Evolutionary conservation across 2,329 filamentous ascomycete species (phyloP), one percentile per base, ranked within the genome.

Genomic region (Alternaria hordeiaustralica): DNA sequence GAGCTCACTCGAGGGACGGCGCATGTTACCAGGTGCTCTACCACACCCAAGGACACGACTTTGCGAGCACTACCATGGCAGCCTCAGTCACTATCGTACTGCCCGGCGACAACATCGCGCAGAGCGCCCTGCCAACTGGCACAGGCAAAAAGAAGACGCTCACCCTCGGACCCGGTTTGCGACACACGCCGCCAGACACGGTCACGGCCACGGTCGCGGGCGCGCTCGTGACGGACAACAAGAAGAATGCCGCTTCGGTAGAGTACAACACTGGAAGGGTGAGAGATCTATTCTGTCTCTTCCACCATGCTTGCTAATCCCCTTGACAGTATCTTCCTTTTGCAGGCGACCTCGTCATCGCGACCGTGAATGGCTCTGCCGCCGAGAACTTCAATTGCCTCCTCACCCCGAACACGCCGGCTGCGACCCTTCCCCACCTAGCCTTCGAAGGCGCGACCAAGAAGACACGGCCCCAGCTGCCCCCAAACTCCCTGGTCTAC

Each of bases 361-460:
- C 93, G 63, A 94, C 92, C 68, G 86, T 98, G 71, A 88, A 92
- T 75, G 92, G 90, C 78, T 90, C 89, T 59, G 87, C 89, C 55
- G 84, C 86, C 61, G 96, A 98, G 72, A 87, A 88, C 77, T 97
- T 92, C 85, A 90, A 92, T 80, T 94, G 94, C 79, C 85, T 87
- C 70, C 85, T 98, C 57, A 91, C 92, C 26, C 86, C 87, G 9
- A 83, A 89, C 73, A 87, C 86, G 6, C 82, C 86, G 1, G 81
- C 82, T 64, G 93, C 92, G 1, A 84, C 92, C 18, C 88, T 98
- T 1, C 93, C 92, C 0, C 92, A 97, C 70, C 86, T 98, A 20
- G 89, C 94, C n/a, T 99, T 99, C 79, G 95, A 98, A 81, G 89
- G 90, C 67, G 96, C 94, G 18, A 93, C 91, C 47, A 96, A 94